phyloP scores from a whole-genome alignment of 2,329 filamentous ascomycete species.

The Paradendryphiella salina region DNA sequence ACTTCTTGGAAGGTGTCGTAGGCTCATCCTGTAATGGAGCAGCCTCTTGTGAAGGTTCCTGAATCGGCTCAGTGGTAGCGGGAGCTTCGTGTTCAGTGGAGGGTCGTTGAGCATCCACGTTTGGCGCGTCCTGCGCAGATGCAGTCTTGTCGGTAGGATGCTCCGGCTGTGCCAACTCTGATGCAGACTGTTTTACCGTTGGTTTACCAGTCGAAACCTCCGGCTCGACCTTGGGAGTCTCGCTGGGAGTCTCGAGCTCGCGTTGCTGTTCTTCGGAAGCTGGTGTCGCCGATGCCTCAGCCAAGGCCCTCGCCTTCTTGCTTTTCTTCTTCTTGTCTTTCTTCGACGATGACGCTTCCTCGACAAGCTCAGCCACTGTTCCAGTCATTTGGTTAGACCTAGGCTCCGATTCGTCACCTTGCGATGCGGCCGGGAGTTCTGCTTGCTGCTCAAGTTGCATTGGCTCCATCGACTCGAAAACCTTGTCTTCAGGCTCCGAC shows the following conservation, averaged over 20 bases:
- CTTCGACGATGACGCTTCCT: constrained; percentile 14
- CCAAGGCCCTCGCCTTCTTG: constrained; percentile 24
- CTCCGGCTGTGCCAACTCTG: constrained; percentile 1
- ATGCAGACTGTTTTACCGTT: neutral
- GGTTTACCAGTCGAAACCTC: neutral
- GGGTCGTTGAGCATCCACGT: neutral
- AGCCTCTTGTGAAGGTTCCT: constrained; percentile 2
- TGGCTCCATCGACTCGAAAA: neutral
- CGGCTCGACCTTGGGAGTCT: neutral
- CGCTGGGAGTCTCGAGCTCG: constrained; percentile 4
- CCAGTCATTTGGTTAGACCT: neutral
- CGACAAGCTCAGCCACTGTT: neutral
- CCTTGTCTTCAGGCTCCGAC: neutral
- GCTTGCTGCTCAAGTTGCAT: neutral
- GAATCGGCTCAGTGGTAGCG: neutral
- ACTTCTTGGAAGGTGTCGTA: constrained; percentile 47
- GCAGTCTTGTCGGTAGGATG: neutral
- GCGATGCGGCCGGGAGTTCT: neutral
- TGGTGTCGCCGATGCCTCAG: constrained; percentile 21
- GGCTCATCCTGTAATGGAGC: constrained; percentile 1
- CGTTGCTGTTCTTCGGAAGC: constrained; percentile 8
- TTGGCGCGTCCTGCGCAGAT: constrained; percentile 5
- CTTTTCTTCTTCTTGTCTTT: constrained; percentile 36
- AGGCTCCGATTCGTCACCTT: too few relatives aligned
- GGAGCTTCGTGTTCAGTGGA: neutral